Evolutionary conservation across 257 asterid species (phyloP), one percentile per base, ranked within the genome.

Genomic region (Lycium ferocissimum): DNA sequence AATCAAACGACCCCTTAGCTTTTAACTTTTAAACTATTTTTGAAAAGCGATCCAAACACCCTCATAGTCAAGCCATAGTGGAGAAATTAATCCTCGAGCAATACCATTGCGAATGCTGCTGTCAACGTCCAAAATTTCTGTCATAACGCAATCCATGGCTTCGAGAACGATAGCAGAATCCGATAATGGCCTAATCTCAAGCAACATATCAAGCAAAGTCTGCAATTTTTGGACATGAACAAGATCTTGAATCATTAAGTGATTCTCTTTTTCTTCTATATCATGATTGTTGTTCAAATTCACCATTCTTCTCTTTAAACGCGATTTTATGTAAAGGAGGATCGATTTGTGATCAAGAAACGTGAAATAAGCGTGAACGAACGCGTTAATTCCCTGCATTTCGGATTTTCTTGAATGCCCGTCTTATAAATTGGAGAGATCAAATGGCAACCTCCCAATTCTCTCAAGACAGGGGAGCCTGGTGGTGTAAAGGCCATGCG

Each of bases 391-490:
- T 1, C 94, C 91, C 98, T 97, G 92, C 0, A 89, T 82, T 13
- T 83, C 86, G 0, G 86, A 82, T 26, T 26, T 26, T 26, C 33
- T 26, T 26, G 33, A 47, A 80, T 90, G 91, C 0, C 89, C 93
- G 69, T 92, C 97, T 7, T 22, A 80, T 86, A 97, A 95, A 84
- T 83, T 62, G n/a, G 98, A 97, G 3, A 97, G 87, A 84, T 97
- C 98, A 65, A 95, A 95, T 2, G 98, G 99, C 43, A 97, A 86
- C 37, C 97, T 85, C 0, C 99, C 99, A 73, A 97, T 93, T n/a
- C 49, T 80, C 5, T 78, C 84, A 5, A 90, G 90, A 76, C 89
- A 90, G 18, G 94, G 88, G 71, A 86, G n/a, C 17, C 85, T 80
- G 12, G 90, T 72, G 5, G 90, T 88, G 83, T 88, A 81, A 72